These are phyloP conservation scores for Bipolaris victoriae DNA, from an alignment of 2,329 filamentous ascomycete species.

Conservation along the genomic window DNA sequence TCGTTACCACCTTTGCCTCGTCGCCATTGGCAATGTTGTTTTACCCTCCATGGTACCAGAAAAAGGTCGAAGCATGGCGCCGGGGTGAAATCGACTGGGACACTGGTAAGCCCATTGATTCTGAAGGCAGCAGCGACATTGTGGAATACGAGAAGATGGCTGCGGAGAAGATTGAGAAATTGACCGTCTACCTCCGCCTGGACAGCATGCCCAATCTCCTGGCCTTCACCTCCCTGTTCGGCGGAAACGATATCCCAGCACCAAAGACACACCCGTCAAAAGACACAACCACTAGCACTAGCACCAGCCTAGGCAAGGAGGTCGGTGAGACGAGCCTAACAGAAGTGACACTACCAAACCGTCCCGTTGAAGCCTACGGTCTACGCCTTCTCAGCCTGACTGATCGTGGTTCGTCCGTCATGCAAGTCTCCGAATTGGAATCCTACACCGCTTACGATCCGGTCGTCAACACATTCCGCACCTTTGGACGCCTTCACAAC, in stretches of 20 bases:
- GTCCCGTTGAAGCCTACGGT: conserved; percentile 76
- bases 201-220: conserved; percentile 85
- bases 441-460: conserved; percentile 72
- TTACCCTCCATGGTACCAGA: conserved; percentile 79
- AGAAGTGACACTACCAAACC: conserved; percentile 36
- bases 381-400: conserved; percentile 86
- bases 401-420: conserved; percentile 91
- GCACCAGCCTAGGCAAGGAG: conserved; percentile 26
- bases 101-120: conserved; percentile 55
- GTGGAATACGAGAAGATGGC: conserved; percentile 59
- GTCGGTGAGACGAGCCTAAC: conserved; percentile 23
- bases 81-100: conserved; percentile 92
- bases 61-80: conserved; percentile 75
- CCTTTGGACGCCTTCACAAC: conserved; percentile 83
- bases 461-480: conserved; percentile 88
- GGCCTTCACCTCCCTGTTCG: conserved; percentile 79
- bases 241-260: conserved; percentile 57
- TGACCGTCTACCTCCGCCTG: conserved; percentile 82
- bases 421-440: conserved; percentile 85
- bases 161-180: conserved; percentile 61
- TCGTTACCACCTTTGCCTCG: conserved; percentile 83
- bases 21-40: conserved; percentile 75
- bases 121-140: conserved; percentile 49
- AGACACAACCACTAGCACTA: conserved; percentile 13
- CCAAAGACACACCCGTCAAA: conserved; percentile 49